phyloP scores from a whole-genome alignment of 108 stramenopile genomes.

The Cylindrotheca closterium region DNA sequence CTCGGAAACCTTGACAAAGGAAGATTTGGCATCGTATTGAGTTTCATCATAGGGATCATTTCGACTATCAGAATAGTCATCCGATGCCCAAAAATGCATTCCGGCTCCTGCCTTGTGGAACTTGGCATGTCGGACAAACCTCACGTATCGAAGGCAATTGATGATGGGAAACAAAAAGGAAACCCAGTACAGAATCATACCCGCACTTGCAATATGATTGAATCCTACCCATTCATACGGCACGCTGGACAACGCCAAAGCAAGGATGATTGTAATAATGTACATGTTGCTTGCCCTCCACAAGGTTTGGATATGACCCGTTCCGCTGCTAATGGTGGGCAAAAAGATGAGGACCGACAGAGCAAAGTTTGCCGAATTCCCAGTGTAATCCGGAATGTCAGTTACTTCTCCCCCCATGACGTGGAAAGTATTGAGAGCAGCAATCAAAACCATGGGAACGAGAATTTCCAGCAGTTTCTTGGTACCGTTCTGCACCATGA shows the following conservation, averaged over 20 bases:
- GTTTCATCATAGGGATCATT: background rate
- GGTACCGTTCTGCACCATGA: background rate
- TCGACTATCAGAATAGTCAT: too few relatives aligned
- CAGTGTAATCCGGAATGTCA: background rate
- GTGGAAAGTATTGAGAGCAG: background rate
- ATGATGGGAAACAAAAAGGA: background rate
- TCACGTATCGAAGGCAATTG: background rate
- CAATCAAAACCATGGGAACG: constrained; percentile 8
- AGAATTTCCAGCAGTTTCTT: background rate
- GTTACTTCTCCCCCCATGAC: background rate
- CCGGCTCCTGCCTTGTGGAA: background rate
- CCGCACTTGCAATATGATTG: background rate
- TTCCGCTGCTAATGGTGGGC: background rate
- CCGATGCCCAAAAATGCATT: too few relatives aligned
- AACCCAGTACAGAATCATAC: background rate
- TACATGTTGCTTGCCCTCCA: background rate
- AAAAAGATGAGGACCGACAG: background rate
- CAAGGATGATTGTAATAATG: background rate
- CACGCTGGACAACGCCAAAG: background rate
- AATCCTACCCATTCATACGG: background rate
- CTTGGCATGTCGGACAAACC: background rate
- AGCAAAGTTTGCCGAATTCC: background rate
- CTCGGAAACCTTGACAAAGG: background rate
- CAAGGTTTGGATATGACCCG: background rate
- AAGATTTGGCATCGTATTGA: background rate